Evolutionary conservation across 139 green algal species (phyloP).

Genomic region (Picochlorum sp.): DNA sequence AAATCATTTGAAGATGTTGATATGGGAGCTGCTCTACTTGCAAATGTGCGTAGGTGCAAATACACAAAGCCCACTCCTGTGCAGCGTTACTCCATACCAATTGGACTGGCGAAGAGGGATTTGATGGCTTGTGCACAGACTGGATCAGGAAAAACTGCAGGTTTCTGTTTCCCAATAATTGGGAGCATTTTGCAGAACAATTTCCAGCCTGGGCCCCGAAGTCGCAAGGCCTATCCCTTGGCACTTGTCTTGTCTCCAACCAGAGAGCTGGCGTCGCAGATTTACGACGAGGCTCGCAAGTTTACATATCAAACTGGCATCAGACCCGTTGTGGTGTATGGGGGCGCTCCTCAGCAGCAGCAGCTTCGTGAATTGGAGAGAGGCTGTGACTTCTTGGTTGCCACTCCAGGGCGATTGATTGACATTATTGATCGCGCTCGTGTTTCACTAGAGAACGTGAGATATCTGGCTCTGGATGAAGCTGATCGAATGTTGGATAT

Average conservation of each 20-base stretch:
- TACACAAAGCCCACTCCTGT: slow-evolving; percentile 97
- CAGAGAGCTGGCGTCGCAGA: slow-evolving; percentile 85
- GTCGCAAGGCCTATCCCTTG: slow-evolving; percentile 78
- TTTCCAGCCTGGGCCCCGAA: slow-evolving; percentile 48
- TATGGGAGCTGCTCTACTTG: slow-evolving; percentile 59
- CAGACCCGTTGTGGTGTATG: slow-evolving; percentile 88
- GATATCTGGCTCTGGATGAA: slow-evolving; percentile 87
- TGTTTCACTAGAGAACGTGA: slow-evolving; percentile 59
- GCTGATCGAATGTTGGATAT: slow-evolving; percentile 97
- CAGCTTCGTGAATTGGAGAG: slow-evolving; percentile 90
- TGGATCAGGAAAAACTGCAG: slow-evolving; percentile 96
- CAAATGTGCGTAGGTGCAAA: slow-evolving; percentile 91
- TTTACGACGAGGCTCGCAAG: slow-evolving; percentile 91
- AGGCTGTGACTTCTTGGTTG: slow-evolving; percentile 92
- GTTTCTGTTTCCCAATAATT: slow-evolving; percentile 99
- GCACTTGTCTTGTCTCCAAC: slow-evolving; percentile 89
- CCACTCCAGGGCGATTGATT: slow-evolving; percentile 85
- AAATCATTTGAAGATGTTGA: slow-evolving; percentile 78
- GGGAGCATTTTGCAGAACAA: slow-evolving; percentile 60
- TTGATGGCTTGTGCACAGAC: slow-evolving; percentile 96
- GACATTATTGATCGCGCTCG: slow-evolving; percentile 89
- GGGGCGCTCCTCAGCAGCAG: slow-evolving; percentile 83
- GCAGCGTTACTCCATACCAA: slow-evolving; percentile 94
- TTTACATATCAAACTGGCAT: slow-evolving; percentile 88
- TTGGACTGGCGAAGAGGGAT: slow-evolving; percentile 83